Conservation (phyloP, 768 basidiomycete genomes). For the Lenzites betulinus region DNA sequence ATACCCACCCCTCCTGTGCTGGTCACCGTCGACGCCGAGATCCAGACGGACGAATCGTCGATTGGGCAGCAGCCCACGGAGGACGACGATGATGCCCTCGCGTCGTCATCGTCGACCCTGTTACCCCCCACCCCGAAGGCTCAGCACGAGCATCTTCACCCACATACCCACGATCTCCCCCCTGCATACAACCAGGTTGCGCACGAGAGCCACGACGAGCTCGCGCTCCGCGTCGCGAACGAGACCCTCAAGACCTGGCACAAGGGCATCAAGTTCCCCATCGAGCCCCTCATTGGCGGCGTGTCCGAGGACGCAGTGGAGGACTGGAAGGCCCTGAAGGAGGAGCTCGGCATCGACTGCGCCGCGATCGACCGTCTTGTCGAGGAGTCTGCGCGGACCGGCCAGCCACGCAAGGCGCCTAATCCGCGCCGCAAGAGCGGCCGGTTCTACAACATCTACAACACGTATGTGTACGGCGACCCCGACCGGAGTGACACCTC, state of each 20-base stretch:
- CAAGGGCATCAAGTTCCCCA: conserved; percentile 50
- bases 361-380: conserved; percentile 74
- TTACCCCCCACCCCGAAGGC: conserved; percentile 71
- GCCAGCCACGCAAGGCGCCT: conserved; percentile 32
- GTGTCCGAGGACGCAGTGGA: conserved; percentile 68
- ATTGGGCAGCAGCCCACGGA: conserved; percentile 37
- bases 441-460: conserved; percentile 86
- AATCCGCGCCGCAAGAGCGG: conserved; percentile 36
- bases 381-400: conserved; percentile 42
- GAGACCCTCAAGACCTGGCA: conserved; percentile 75
- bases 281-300: conserved; percentile 48
- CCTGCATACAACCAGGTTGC: conserved; percentile 72
- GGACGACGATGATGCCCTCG: conserved; percentile 54
- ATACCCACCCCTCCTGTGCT: conserved; percentile 30
- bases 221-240: conserved; percentile 52
- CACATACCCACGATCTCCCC: conserved; percentile 54
- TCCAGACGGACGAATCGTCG: conserved; percentile 59
- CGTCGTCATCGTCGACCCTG: conserved; percentile 74
- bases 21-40: conserved; percentile 51
- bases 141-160: conserved; percentile 37
- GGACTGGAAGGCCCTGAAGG: conserved; percentile 80
- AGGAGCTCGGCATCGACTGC: conserved; percentile 78
- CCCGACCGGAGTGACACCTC: conserved; percentile 35
- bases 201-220: conserved; percentile 40
- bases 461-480: conserved; percentile 61